A percentile compares a stretch with the other conserved stretches of the same genome.
phyloP scores from a whole-genome alignment of 495 filamentous ascomycete genomes.

The Elasticomyces elasticus region DNA sequence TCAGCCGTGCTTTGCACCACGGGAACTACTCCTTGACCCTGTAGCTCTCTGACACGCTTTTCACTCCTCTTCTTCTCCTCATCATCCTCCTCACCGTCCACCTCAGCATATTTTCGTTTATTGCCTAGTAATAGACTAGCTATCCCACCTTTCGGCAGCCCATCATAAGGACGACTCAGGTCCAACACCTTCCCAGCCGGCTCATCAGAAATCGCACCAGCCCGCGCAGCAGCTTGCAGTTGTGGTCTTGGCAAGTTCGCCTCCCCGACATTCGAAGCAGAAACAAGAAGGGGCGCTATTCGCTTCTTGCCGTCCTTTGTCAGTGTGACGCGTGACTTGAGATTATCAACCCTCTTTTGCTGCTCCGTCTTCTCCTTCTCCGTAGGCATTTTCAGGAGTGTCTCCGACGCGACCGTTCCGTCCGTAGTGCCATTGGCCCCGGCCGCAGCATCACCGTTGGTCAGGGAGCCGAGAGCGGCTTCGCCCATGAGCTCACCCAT shows the following conservation, averaged over 20 bases:
- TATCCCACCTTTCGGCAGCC: constrained; percentile 81
- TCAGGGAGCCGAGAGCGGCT: constrained; percentile 9
- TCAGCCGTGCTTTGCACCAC: constrained; percentile 68
- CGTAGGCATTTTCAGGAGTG: constrained; percentile 37
- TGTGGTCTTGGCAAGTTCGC: constrained; percentile 81
- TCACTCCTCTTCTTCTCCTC: constrained; percentile 49
- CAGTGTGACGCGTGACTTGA: constrained; percentile 85
- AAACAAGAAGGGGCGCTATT: constrained; percentile 83
- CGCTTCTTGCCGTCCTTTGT: constrained; percentile 97
- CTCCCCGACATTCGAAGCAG: constrained; percentile 67
- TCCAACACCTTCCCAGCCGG: constrained; percentile 70
- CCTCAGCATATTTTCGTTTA: constrained; percentile 67
- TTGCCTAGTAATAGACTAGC: constrained; percentile 79
- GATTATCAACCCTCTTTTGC: constrained; percentile 57
- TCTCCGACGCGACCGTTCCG: too few species aligned
- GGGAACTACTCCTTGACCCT: constrained; percentile 47
- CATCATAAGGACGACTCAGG: constrained; percentile 88
- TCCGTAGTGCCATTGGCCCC: constrained; percentile 13
- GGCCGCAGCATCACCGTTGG: constrained; percentile 25
- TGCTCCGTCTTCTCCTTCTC: constrained; percentile 39
- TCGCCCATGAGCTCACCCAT: constrained; percentile 99
- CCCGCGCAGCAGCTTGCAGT: constrained; percentile 58
- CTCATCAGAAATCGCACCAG: constrained; percentile 47
- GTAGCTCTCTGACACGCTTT: constrained; percentile 35
- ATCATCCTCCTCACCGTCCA: constrained; percentile 65